Conservation (phyloP, 768 basidiomycete genomes). For the Gautieria morchelliformis region DNA sequence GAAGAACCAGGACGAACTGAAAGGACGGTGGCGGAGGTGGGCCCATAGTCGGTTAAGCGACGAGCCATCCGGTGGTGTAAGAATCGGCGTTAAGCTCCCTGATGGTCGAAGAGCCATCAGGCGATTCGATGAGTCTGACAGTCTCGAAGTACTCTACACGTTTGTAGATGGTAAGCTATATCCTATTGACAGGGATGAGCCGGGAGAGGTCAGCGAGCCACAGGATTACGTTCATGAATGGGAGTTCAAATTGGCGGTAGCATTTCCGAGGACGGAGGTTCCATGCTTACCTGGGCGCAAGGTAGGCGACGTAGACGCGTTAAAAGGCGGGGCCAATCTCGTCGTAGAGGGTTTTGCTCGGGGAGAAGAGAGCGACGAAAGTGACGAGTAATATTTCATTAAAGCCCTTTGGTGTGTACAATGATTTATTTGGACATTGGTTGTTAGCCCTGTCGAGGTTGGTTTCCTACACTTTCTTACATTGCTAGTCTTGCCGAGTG, state of each 20-base stretch:
- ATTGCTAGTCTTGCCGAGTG: no score
- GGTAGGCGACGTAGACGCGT: constrained; percentile 14
- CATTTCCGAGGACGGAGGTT: constrained; percentile 64
- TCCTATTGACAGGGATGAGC: constrained; percentile 23
- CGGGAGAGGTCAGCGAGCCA: constrained; percentile 4
- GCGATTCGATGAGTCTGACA: constrained; percentile 38
- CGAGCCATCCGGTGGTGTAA: constrained; percentile 24
- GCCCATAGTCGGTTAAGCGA: constrained; percentile 10
- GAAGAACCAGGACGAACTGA: constrained; percentile 15
- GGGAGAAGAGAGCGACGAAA: constrained; percentile 2
- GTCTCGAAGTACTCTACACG: constrained; percentile 58
- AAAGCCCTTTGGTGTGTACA: no score
- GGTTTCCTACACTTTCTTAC: no score
- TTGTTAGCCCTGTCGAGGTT: no score
- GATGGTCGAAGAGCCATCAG: constrained; percentile 45
- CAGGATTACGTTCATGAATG: constrained; percentile 42
- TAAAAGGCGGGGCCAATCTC: constrained; percentile 22
- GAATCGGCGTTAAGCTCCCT: constrained; percentile 45
- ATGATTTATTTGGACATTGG: no score
- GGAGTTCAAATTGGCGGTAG: constrained; percentile 59
- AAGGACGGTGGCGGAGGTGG: constrained; percentile 9
- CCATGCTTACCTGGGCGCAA: constrained; percentile 29
- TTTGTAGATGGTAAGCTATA: constrained; percentile 59
- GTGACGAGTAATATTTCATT: constrained; percentile 5
- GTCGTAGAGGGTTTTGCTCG: constrained; percentile 16